Percentiles rank a stretch among this genome's conserved stretches.
Evolutionary conservation across 192 early-diverging fungal species (phyloP).

Genomic region (Gigaspora rosea): DNA sequence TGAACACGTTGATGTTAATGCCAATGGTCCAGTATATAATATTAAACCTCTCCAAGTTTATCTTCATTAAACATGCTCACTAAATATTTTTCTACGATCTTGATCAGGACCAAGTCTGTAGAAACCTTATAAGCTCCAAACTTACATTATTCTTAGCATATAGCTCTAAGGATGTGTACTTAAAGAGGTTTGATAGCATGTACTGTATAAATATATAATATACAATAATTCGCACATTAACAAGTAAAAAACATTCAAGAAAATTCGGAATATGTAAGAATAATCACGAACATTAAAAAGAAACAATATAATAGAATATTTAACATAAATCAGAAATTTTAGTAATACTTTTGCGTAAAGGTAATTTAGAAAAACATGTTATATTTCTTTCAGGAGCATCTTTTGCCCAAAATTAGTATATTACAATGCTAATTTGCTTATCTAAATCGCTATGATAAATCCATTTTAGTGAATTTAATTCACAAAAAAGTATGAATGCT

Average conservation of each 20-base stretch:
- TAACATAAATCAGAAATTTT: background rate
- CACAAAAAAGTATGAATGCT: too few relatives aligned
- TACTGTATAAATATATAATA: too few relatives aligned
- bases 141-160: too few relatives aligned
- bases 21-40: too few relatives aligned
- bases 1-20: background rate
- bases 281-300: background rate
- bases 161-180: too few relatives aligned
- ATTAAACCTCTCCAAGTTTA: too few relatives aligned
- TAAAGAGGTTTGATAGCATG: too few relatives aligned
- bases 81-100: too few relatives aligned
- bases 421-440: background rate
- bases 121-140: too few relatives aligned
- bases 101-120: too few relatives aligned
- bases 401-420: background rate
- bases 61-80: too few relatives aligned
- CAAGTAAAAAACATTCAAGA: conserved; percentile 8
- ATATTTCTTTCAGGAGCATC: conserved; percentile 1
- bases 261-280: conserved; percentile 19
- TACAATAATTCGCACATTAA: background rate
- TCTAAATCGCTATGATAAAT: background rate
- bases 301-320: background rate
- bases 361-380: background rate
- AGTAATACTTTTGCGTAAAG: background rate
- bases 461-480: too few relatives aligned